Evolutionary conservation across 1,139 yeast species (phyloP).

Genomic region (Yamadazyma membranifaciens): DNA sequence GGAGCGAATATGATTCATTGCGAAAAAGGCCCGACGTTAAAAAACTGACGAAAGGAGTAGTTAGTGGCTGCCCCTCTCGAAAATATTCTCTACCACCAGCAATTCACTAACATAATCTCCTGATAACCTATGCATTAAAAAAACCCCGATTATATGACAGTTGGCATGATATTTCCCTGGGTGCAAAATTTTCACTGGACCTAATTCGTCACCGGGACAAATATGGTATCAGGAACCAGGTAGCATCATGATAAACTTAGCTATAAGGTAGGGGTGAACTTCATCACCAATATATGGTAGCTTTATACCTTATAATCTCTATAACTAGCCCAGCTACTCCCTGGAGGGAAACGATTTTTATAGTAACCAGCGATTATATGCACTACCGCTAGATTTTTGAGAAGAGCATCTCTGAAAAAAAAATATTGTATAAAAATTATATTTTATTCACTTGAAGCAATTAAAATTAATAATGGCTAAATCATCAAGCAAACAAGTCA

Average conservation of each 20-base stretch:
- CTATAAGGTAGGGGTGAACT: too few species aligned
- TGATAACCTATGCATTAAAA: too few species aligned
- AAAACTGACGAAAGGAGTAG: conserved; percentile 4
- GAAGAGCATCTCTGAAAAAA: conserved; percentile 10
- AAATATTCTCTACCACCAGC: too few species aligned
- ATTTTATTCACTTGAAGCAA: conserved; percentile 1
- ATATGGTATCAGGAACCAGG: too few species aligned
- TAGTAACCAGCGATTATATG: not conserved
- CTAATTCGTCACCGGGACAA: too few species aligned
- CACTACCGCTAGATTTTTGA: conserved; percentile 1
- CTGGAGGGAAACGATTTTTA: too few species aligned
- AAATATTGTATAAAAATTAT: conserved; percentile 4
- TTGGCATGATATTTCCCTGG: too few species aligned
- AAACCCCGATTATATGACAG: not conserved
- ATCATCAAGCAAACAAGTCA: conserved; percentile 17
- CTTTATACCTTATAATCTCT: too few species aligned
- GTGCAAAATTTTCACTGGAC: too few species aligned
- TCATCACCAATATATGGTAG: not conserved
- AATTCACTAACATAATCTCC: too few species aligned
- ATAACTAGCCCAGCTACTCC: too few species aligned
- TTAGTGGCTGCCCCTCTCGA: not conserved
- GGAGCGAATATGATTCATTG: conserved; percentile 10
- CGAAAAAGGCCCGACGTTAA: conserved; percentile 8
- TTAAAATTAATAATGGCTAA: conserved; percentile 25
- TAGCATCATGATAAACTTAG: too few species aligned